Base-by-base conservation (phyloP, 495 filamentous ascomycete species). In the Hypoxylon lienhwacheense region DNA sequence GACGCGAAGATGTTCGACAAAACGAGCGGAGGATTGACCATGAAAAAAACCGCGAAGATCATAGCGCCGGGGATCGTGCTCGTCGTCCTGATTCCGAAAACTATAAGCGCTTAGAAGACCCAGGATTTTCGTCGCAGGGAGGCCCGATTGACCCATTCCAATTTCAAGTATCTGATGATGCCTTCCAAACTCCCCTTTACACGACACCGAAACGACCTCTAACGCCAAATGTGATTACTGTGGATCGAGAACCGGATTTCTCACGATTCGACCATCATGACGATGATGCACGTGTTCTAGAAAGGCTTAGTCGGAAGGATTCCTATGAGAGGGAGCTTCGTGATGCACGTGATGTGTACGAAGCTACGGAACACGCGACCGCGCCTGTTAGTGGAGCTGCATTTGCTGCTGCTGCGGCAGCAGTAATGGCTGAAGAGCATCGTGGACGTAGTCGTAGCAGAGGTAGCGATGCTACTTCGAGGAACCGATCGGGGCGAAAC, bases 111-210 rank as follows among this genome's bases (percentile, higher is more conserved):
- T 26, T 22, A 16, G 29, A 54, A 29, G 45, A 25, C 26, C 19
- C 40, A 12, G 42, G 10, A 32, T 22, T 43, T 52, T 16, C 16
- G 22, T 36, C 46, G 7, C 49, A 54, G 20, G 50, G 65, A 35
- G 59, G 50, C 5, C 40, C 65, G 8, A 50, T 78, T 47, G 75
- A 81, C 55, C 74, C 77, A 11, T 80, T 81, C 61, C 69, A 77
- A 50, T 81, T 61, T 40, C 79, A 78, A 56, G 77, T 79, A 48
- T 21, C 65, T 10, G 68, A 75, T 39, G 73, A 77, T 61, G 74
- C 75, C 35, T 80, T 77, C 41, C 57, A 54, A 25, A 74, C 75
- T 15, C 74, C 75, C 6, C 37, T 47, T 5, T 47, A 63, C 43
- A 52, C 57, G 20, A 71, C 67, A n/a, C 74, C 68, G 24, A 59